Evolutionary conservation across 805 yeast species (phyloP), one percentile per base, ranked within the genome.

Genomic region (Lipomyces spencermartinsiae): DNA sequence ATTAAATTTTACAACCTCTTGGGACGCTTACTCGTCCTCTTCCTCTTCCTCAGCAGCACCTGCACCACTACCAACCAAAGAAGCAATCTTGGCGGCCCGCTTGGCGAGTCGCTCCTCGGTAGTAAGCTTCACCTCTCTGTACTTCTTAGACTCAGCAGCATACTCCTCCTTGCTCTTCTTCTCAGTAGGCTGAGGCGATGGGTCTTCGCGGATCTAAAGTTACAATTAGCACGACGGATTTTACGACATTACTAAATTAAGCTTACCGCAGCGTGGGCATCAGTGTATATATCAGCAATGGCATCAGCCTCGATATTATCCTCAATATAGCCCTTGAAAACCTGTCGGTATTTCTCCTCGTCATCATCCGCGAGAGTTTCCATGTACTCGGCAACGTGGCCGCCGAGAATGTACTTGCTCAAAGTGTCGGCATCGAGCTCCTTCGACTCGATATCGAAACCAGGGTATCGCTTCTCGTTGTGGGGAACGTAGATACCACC

Each of bases 321-420:
- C 78, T 89, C 97, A 77, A 95, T 83, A 94, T 95, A 95, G 79
- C 93, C 88, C 87, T 91, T 89, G 97, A 94, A 94, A 82, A 94
- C 87, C 81, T 91, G 88, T 84, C 89, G 89, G 97, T 89, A 94
- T 87, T 95, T 94, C 89, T 94, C 99, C 88, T 94, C 99, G 90
- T 94, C 99, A 84, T 94, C 99, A 81, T 95, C 99, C 84, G 95
- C 94, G 83, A 95, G 91, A 88, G 94, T 98, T 89, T 95, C 99
- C 97, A 95, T 95, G 95, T 95, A 95, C 89, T 95, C 98, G 81
- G 99, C 89, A 81, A 95, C 93, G 91, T 95, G 99, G 84, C 98
- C 98, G 87, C 97, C 98, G 82, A 94, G 90, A 88, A 95, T 95
- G 97, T 95, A 95, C 86, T 92, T 92, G 92, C 98, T 92, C 84